Evolutionary conservation across 495 filamentous ascomycete genomes (phyloP).

Genomic region (Daldinia grandis): DNA sequence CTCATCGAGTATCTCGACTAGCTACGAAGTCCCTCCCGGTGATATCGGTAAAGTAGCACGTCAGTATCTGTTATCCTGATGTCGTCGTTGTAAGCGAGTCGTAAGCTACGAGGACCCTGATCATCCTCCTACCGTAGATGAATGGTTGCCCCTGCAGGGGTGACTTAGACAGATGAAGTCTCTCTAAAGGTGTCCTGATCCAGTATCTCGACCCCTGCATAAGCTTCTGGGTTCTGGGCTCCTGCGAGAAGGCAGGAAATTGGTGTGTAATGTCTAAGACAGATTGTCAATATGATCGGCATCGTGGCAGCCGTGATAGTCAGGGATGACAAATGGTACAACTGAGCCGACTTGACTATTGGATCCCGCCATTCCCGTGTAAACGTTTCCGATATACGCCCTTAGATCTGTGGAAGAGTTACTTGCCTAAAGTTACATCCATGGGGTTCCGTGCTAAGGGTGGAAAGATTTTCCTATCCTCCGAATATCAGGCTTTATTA

Average conservation of each 20-base stretch:
- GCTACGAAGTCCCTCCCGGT: background rate
- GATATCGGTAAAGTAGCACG: conserved; percentile 26
- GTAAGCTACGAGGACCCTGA: conserved; percentile 34
- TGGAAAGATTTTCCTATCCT: conserved; percentile 46
- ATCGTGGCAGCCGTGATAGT: conserved; percentile 24
- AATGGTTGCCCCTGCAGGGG: conserved; percentile 9
- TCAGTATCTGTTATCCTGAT: conserved; percentile 14
- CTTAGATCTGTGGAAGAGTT: conserved; percentile 26
- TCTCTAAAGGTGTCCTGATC: conserved; percentile 22
- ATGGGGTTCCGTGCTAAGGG: conserved; percentile 44
- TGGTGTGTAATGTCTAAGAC: conserved; percentile 36
- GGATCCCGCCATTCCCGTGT: conserved; percentile 35
- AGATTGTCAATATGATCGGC: conserved; percentile 41
- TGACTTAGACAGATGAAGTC: conserved; percentile 20
- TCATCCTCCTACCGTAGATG: conserved; percentile 21
- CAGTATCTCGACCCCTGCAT: conserved; percentile 33
- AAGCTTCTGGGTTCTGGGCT: conserved; percentile 32
- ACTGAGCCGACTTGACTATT: conserved; percentile 25
- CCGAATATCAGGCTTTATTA: conserved; percentile 42
- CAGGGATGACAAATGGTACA: conserved; percentile 43
- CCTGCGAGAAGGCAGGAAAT: conserved; percentile 12
- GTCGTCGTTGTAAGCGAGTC: conserved; percentile 20
- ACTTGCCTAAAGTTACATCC: conserved; percentile 43
- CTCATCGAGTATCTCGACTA: conserved; percentile 25
- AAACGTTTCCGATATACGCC: conserved; percentile 43